These are phyloP conservation scores for Plantago major DNA, from an alignment of 257 asterid species.

Conservation along the genomic window DNA sequence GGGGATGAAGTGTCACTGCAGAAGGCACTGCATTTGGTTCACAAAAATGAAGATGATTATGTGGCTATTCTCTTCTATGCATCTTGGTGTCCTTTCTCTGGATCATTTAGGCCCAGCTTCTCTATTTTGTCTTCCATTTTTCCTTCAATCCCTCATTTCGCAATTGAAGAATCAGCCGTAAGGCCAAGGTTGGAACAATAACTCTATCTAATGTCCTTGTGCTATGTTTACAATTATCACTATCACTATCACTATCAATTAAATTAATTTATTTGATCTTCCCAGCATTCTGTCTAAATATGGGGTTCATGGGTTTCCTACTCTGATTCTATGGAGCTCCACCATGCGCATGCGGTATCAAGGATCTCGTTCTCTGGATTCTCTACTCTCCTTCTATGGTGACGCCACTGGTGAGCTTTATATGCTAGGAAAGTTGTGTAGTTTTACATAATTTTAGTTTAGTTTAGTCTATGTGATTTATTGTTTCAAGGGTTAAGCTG, in stretches of 20 bases:
- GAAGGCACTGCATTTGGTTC: constrained; percentile 67
- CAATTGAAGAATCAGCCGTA: constrained; percentile 86
- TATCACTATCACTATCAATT: constrained; percentile 17
- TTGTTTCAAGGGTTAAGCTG: neutral
- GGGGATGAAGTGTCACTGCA: constrained; percentile 75
- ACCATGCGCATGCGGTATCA: constrained; percentile 73
- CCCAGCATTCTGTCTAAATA: constrained; percentile 89
- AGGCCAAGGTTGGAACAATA: constrained; percentile 73
- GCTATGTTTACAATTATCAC: constrained; percentile 13
- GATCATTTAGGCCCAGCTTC: constrained; percentile 55
- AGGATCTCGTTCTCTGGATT: constrained; percentile 82
- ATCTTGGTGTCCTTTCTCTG: constrained; percentile 97
- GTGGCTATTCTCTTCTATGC: constrained; percentile 89
- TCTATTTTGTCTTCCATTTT: constrained; percentile 66
- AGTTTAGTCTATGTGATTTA: neutral
- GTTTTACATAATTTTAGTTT: constrained; percentile 2
- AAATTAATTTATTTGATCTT: constrained; percentile 15
- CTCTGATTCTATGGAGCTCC: constrained; percentile 71
- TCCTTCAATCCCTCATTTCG: constrained; percentile 86
- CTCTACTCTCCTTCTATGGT: constrained; percentile 60
- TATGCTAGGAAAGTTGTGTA: constrained; percentile 1
- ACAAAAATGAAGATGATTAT: constrained; percentile 57
- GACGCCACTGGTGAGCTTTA: constrained; percentile 67
- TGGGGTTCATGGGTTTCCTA: constrained; percentile 94
- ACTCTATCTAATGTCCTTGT: constrained; percentile 5